Conservation (phyloP, 2,329 filamentous ascomycete genomes). For the Thermoascus crustaceus region DNA sequence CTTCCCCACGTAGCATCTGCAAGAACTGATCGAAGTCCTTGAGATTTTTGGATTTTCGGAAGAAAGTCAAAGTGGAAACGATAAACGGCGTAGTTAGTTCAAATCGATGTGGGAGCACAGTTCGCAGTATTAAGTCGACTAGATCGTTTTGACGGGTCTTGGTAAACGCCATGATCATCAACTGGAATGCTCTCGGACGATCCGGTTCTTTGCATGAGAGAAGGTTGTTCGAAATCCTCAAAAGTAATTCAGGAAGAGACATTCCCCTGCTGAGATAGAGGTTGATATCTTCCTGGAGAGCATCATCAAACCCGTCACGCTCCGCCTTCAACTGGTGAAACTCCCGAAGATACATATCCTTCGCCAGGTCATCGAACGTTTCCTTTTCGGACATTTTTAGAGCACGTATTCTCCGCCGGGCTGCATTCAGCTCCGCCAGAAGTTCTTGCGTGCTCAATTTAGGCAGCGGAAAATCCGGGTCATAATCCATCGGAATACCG, state of each 20-base stretch:
- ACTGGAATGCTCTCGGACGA: slow-evolving; percentile 22
- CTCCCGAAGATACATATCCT: slow-evolving; percentile 16
- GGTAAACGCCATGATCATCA: slow-evolving; percentile 31
- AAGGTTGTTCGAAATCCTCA: slow-evolving; percentile 29
- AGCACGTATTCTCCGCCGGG: slow-evolving; percentile 23
- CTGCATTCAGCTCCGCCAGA: slow-evolving; percentile 24
- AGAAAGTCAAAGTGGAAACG: slow-evolving; percentile 29
- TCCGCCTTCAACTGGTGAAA: slow-evolving; percentile 11
- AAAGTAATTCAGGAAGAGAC: slow-evolving; percentile 27
- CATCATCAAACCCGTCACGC: slow-evolving; percentile 18
- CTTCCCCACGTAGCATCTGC: slow-evolving; percentile 26
- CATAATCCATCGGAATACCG: slow-evolving; percentile 25
- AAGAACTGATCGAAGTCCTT: slow-evolving; percentile 34
- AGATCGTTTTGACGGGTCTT: slow-evolving; percentile 33
- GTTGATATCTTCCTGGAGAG: slow-evolving; percentile 21
- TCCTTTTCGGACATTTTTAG: slow-evolving; percentile 20
- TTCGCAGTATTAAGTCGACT: slow-evolving; percentile 29
- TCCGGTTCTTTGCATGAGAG: slow-evolving; percentile 29
- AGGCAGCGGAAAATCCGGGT: slow-evolving; percentile 19
- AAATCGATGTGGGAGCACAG: slow-evolving; percentile 31
- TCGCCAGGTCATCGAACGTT: slow-evolving; percentile 24
- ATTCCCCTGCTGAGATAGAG: slow-evolving; percentile 22
- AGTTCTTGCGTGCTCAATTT: slow-evolving; percentile 23
- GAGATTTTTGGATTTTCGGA: slow-evolving; percentile 33
- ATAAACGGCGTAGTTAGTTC: slow-evolving; percentile 28